Conservation (phyloP, 2,329 filamentous ascomycete genomes). For the Rosellinia necatrix region DNA sequence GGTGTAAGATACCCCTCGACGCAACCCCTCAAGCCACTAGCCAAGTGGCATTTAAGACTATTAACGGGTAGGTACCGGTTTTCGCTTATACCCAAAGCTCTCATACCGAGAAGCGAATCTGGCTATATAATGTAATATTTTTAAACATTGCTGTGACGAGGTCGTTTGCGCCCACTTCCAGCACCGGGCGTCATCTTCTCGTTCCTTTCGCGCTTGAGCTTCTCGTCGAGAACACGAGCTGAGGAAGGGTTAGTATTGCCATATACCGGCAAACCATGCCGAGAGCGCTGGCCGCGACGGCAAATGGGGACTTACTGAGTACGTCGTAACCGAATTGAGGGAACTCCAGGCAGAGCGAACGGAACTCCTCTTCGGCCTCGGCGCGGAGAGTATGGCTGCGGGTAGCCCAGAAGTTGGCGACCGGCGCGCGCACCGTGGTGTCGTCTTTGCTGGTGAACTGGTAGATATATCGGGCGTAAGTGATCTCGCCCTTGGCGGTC, state of each 20-base stretch:
- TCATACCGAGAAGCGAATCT: background rate
- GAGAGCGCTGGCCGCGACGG: background rate
- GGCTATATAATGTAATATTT: background rate
- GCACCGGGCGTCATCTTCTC: constrained; percentile 60
- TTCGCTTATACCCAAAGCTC: background rate
- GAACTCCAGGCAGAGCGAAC: constrained; percentile 81
- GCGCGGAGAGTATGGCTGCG: constrained; percentile 79
- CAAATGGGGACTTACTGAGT: constrained; percentile 63
- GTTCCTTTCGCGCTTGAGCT: constrained; percentile 66
- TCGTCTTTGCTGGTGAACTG: constrained; percentile 73
- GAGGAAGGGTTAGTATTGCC: constrained; percentile 11
- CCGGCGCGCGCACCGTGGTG: constrained; percentile 74
- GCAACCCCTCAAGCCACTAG: background rate
- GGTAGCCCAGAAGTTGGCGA: constrained; percentile 90
- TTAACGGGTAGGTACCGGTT: background rate
- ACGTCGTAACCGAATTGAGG: constrained; percentile 95
- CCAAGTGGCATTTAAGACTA: background rate
- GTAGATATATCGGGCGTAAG: constrained; percentile 90
- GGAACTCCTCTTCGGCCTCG: constrained; percentile 87
- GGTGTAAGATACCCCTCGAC: background rate
- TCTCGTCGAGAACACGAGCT: constrained; percentile 69
- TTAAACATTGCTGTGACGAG: constrained; percentile 55
- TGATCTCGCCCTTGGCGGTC: constrained; percentile 86
- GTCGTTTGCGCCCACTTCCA: constrained; percentile 60
- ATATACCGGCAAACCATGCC: constrained; percentile 7